A percentile compares a stretch with the other conserved stretches of the same genome.
Conservation (phyloP, 2,329 filamentous ascomycete genomes). For the Cadophora sp. region DNA sequence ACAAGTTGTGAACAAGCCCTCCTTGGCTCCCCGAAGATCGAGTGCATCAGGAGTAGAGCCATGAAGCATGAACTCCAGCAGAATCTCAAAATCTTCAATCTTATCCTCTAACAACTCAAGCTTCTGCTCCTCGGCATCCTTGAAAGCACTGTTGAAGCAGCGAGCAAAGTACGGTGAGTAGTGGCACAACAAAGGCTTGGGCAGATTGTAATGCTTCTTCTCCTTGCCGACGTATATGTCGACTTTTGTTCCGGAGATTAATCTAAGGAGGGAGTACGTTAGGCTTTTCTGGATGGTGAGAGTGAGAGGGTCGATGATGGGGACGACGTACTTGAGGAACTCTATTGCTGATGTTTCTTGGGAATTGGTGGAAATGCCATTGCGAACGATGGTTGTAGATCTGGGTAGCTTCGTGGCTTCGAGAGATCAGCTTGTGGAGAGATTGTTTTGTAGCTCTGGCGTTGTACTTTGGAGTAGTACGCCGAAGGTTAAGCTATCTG, state of each 20-base stretch:
- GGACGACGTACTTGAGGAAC: background rate
- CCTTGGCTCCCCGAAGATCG: background rate
- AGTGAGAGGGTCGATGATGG: too few relatives aligned
- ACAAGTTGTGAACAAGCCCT: background rate
- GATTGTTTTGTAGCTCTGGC: too few relatives aligned
- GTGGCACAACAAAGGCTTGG: conserved; percentile 28
- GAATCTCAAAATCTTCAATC: conserved; percentile 22
- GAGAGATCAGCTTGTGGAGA: too few relatives aligned
- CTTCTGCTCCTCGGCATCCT: conserved; percentile 23
- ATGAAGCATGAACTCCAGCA: conserved; percentile 24
- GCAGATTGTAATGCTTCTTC: conserved; percentile 26
- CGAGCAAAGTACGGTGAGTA: conserved; percentile 29
- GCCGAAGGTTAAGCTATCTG: too few relatives aligned
- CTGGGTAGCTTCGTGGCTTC: too few relatives aligned
- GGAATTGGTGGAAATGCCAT: too few relatives aligned
- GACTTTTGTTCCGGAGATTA: conserved; percentile 23
- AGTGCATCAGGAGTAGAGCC: background rate
- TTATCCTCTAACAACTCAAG: conserved; percentile 25
- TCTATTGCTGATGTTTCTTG: too few relatives aligned
- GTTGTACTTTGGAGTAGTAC: too few relatives aligned
- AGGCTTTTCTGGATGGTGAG: background rate
- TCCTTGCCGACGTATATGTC: conserved; percentile 28
- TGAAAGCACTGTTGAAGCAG: conserved; percentile 27
- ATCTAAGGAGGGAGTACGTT: background rate
- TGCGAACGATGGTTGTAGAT: too few relatives aligned